A percentile compares a stretch with the other conserved stretches of the same genome.
These are phyloP conservation scores for Tulasnella calospora DNA, from an alignment of 768 basidiomycete genomes.

Conservation along the genomic window DNA sequence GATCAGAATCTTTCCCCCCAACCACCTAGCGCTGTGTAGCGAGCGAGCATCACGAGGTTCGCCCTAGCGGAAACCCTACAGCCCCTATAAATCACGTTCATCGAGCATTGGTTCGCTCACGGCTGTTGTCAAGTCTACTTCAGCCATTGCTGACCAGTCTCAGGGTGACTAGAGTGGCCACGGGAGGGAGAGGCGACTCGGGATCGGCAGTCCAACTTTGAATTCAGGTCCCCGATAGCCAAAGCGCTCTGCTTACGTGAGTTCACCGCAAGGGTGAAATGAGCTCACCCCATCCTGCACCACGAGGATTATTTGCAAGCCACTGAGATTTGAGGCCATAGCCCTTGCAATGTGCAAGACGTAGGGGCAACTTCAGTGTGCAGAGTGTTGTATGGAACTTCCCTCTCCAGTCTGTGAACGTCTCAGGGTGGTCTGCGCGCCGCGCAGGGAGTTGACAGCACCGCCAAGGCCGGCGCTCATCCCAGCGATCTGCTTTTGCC, in stretches of 20 bases:
- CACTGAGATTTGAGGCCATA: neutral
- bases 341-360: neutral
- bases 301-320: neutral
- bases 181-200: no score
- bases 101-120: constrained; percentile 76
- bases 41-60: no score
- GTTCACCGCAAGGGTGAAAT: neutral
- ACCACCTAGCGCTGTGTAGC: no score
- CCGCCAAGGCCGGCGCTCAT: no score
- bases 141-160: neutral
- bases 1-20: no score
- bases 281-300: no score
- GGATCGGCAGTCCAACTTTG: neutral
- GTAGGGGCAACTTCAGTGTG: neutral
- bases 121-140: constrained; percentile 41
- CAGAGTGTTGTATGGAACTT: neutral
- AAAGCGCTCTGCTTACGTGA: neutral
- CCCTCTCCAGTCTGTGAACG: no score
- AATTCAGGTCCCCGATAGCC: neutral
- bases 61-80: no score
- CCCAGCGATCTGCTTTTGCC: no score
- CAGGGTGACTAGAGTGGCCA: neutral
- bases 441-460: neutral
- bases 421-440: no score
- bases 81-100: no score